These are phyloP conservation scores for Rhamnella rubrinervis DNA, from an alignment of 331 rosid genomes.

Conservation along the genomic window DNA sequence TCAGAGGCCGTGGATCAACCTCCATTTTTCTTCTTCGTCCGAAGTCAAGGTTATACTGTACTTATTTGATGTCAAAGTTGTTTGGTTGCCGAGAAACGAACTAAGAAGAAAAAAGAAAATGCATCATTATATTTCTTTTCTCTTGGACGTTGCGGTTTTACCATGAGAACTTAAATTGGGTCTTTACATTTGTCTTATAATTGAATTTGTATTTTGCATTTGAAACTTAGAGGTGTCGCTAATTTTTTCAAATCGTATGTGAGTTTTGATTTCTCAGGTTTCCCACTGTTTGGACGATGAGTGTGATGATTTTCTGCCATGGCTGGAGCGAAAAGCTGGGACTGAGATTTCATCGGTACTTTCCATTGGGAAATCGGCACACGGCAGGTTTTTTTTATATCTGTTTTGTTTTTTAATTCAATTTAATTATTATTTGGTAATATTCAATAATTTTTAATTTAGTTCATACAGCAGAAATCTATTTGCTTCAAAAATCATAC, in stretches of 20 bases:
- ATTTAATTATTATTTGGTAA: too few species aligned
- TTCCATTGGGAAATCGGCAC: conserved; percentile 52
- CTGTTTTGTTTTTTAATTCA: neutral
- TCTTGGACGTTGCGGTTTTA: too few species aligned
- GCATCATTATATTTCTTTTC: neutral
- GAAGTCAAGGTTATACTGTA: conserved; percentile 31
- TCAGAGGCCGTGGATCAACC: conserved; percentile 14
- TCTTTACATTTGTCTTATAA: too few species aligned
- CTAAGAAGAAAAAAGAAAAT: neutral
- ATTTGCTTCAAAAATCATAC: conserved; percentile 61
- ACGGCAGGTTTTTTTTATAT: conserved; percentile 41
- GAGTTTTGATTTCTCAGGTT: conserved; percentile 20
- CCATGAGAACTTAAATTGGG: too few species aligned
- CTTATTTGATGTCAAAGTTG: neutral
- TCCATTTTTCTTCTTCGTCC: conserved; percentile 30
- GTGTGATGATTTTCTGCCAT: conserved; percentile 50
- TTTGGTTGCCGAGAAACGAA: conserved; percentile 7
- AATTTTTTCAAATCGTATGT: too few species aligned
- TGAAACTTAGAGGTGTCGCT: too few species aligned
- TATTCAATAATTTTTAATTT: neutral
- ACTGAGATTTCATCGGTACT: conserved; percentile 55
- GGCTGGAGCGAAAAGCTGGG: conserved; percentile 69
- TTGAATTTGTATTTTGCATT: too few species aligned
- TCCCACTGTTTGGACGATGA: conserved; percentile 21
- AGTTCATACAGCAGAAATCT: conserved; percentile 37